Evolutionary conservation across 345 rosid species (phyloP).

Genomic region (Firmiana major): DNA sequence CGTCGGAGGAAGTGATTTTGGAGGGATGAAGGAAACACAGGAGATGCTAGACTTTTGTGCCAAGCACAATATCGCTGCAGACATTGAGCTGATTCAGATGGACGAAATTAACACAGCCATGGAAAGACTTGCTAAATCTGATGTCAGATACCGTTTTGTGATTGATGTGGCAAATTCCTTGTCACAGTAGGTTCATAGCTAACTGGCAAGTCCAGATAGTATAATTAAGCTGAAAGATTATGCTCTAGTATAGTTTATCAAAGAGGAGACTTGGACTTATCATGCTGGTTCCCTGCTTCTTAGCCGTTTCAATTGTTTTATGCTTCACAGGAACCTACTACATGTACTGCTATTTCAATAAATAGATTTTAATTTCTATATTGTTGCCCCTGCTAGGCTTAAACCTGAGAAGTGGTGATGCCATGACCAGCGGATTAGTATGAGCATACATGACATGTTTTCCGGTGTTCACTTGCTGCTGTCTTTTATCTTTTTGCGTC

Average conservation of each 20-base stretch:
- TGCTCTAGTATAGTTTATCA: not conserved
- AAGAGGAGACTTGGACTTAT: not conserved
- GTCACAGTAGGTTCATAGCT: conserved; percentile 18
- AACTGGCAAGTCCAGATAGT: not conserved
- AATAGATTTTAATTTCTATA: not conserved
- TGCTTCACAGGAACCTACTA: not conserved
- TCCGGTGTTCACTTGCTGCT: not conserved
- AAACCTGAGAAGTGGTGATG: not conserved
- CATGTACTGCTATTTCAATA: not conserved
- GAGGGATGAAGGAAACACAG: conserved; percentile 80
- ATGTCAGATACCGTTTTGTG: conserved; percentile 85
- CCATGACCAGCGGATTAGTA: not conserved
- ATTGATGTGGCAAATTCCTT: conserved; percentile 74
- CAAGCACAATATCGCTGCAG: conserved; percentile 64
- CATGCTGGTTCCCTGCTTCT: not conserved
- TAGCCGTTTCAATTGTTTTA: not conserved
- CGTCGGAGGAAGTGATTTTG: conserved; percentile 73
- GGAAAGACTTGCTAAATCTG: conserved; percentile 89
- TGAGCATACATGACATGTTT: not conserved
- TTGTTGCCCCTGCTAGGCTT: not conserved
- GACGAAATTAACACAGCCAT: conserved; percentile 70
- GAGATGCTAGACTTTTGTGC: conserved; percentile 93
- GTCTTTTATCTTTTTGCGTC: not conserved
- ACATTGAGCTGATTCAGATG: conserved; percentile 71
- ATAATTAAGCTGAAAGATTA: not conserved